Evolutionary conservation across 352 stramenopile genomes (phyloP).

Genomic region (Phytopythium helicoides): DNA sequence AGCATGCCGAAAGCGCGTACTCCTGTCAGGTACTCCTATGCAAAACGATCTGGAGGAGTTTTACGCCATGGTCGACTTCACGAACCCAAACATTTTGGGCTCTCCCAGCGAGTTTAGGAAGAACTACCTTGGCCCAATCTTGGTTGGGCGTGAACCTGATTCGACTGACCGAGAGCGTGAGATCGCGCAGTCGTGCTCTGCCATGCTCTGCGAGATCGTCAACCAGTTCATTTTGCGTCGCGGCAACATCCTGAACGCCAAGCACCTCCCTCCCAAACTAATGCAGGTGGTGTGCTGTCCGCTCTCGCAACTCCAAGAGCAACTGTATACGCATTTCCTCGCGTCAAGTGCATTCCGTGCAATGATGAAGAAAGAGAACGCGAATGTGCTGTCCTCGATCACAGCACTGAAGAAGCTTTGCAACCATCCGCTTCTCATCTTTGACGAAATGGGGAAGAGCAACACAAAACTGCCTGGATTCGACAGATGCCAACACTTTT

Average conservation of each 20-base stretch:
- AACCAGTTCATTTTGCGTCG: constrained; percentile 98
- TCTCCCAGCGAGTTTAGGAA: constrained; percentile 91
- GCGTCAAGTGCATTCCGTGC: constrained; percentile 94
- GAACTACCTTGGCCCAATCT: constrained; percentile 89
- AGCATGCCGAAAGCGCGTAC: constrained; percentile 88
- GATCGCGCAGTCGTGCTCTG: constrained; percentile 85
- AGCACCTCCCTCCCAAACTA: constrained; percentile 98
- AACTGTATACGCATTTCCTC: constrained; percentile 96
- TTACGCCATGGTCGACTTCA: constrained; percentile 96
- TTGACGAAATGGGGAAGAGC: constrained; percentile 79
- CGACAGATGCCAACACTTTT: constrained; percentile 68
- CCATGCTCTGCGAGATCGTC: constrained; percentile 95
- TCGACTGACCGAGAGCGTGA: constrained; percentile 80
- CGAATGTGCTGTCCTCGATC: constrained; percentile 84
- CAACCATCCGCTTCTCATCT: constrained; percentile 96
- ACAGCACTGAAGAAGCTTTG: constrained; percentile 96
- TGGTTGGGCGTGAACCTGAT: constrained; percentile 88
- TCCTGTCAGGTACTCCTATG: constrained; percentile 98
- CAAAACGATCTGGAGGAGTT: constrained; percentile 99
- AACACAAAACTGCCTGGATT: constrained; percentile 84
- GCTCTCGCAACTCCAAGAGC: constrained; percentile 94
- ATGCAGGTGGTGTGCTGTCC: constrained; percentile 99
- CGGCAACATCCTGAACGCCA: constrained; percentile 98
- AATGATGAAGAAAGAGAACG: constrained; percentile 95
- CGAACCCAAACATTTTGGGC: constrained; percentile 83